Conservation (phyloP, 768 basidiomycete genomes). For the Jaapia argillacea region DNA sequence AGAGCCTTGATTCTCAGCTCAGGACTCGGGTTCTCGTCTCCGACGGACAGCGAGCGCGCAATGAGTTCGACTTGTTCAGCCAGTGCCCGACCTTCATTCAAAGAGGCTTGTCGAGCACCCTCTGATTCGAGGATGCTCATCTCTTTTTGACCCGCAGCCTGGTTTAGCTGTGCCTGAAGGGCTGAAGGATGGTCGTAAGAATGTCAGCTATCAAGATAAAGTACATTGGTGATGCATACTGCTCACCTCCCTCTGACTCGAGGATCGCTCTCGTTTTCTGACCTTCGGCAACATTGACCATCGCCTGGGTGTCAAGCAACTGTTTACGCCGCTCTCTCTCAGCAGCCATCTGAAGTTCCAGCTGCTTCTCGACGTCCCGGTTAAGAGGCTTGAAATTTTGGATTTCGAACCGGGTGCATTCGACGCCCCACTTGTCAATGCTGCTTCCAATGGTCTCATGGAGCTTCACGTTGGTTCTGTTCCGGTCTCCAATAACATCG, state of each 20-base stretch:
- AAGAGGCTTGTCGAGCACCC: conserved; percentile 36
- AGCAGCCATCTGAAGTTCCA: conserved; percentile 52
- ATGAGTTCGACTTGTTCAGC: conserved; percentile 38
- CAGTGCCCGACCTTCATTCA: conserved; percentile 36
- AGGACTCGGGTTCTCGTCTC: conserved; percentile 18
- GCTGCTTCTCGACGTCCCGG: conserved; percentile 51
- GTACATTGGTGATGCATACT: conserved; percentile 7
- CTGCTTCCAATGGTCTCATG: conserved; percentile 35
- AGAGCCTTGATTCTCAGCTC: conserved; percentile 31
- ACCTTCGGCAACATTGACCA: conserved; percentile 49
- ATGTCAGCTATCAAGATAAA: background rate
- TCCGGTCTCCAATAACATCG: conserved; percentile 45
- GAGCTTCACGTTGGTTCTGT: conserved; percentile 37
- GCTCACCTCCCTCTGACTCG: conserved; percentile 41
- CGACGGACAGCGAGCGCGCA: conserved; percentile 28
- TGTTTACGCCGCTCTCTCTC: conserved; percentile 47
- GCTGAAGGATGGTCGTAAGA: conserved; percentile 4
- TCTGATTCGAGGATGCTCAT: conserved; percentile 42
- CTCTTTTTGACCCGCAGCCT: conserved; percentile 44
- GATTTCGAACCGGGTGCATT: conserved; percentile 49
- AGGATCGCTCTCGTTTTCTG: conserved; percentile 46
- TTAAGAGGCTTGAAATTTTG: conserved; percentile 51
- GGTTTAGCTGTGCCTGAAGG: conserved; percentile 39
- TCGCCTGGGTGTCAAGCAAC: conserved; percentile 45
- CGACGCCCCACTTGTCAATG: conserved; percentile 38